Evolutionary conservation across 345 rosid species (phyloP).

Genomic region (Brassica napus): DNA sequence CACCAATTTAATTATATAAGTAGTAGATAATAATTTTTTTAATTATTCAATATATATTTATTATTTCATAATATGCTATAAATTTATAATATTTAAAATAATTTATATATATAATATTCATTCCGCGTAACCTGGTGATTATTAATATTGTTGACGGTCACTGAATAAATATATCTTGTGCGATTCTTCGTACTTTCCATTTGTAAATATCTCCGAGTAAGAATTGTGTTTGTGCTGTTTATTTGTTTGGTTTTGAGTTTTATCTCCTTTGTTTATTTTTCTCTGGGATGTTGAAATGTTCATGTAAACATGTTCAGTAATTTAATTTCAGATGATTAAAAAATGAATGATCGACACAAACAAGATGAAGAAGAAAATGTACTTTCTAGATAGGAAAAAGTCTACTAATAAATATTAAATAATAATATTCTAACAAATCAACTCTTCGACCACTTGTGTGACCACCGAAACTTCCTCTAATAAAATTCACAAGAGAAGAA

Average conservation of each 20-base stretch:
- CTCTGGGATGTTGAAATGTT: not conserved
- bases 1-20: too few species aligned
- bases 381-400: not conserved
- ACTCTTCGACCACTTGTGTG: conserved; percentile 33
- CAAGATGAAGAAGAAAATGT: not conserved
- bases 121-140: not conserved
- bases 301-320: not conserved
- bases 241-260: not conserved
- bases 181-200: not conserved
- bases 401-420: not conserved
- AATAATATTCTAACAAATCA: conserved; percentile 28
- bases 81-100: too few species aligned
- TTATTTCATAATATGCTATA: too few species aligned
- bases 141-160: not conserved
- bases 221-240: not conserved
- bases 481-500: conserved; percentile 26
- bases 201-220: not conserved
- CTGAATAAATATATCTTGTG: not conserved
- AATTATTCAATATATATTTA: too few species aligned
- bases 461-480: conserved; percentile 23
- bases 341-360: not conserved
- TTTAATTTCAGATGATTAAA: not conserved
- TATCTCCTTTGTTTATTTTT: not conserved
- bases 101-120: too few species aligned
- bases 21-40: too few species aligned